phyloP scores from a whole-genome alignment of 1,284 basidiomycete species.

The Tilletia walkeri region DNA sequence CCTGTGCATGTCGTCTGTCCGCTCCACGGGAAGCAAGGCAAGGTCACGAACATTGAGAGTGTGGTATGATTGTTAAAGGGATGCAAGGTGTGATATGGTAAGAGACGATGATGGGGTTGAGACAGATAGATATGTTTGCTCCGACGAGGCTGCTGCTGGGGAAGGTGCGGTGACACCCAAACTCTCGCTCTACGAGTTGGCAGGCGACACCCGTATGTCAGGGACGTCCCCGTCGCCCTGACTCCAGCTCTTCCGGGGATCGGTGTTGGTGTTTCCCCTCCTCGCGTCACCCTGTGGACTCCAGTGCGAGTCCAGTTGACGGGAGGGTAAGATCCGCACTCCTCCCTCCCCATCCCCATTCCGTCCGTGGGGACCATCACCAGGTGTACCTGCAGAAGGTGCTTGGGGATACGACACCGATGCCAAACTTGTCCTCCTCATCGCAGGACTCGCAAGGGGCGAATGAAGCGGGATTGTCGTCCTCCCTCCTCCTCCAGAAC shows the following conservation, averaged over 20 bases:
- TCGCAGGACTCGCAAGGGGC: not conserved
- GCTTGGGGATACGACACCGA: not conserved
- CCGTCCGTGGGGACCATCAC: not conserved
- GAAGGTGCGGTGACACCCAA: too few species aligned
- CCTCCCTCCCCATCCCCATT: too few species aligned
- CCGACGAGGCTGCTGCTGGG: too few species aligned
- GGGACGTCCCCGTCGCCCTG: conserved; percentile 7
- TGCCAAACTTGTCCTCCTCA: not conserved
- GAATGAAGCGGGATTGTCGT: not conserved
- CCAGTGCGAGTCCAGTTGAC: conserved; percentile 13
- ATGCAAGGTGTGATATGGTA: too few species aligned
- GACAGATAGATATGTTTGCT: too few species aligned
- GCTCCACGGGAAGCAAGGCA: too few species aligned
- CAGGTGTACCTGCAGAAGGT: not conserved
- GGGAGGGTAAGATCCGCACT: too few species aligned
- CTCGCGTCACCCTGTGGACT: not conserved
- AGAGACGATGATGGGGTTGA: too few species aligned
- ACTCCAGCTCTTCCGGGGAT: not conserved
- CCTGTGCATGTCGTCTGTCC: too few species aligned
- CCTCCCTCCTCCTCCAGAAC: not conserved
- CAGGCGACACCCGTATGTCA: conserved; percentile 2
- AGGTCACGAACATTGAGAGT: too few species aligned
- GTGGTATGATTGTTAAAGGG: too few species aligned
- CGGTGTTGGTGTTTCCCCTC: not conserved
- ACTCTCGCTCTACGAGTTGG: not conserved